A percentile compares a stretch with the other conserved stretches of the same genome.
Conservation (phyloP, 129 eudicot species). For the Chrysanthemum seticuspe region DNA sequence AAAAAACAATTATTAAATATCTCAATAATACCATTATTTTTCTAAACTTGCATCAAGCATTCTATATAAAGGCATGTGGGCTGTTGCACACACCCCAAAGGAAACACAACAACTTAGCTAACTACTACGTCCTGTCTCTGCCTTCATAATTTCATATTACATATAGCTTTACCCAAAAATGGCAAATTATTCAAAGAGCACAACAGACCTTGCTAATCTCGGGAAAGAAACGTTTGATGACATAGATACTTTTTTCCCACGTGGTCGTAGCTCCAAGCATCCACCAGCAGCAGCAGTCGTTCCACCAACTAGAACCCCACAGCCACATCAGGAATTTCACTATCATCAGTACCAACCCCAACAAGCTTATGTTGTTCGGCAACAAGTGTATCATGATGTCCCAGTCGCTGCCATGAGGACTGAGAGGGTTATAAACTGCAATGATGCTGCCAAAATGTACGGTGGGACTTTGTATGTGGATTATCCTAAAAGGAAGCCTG, state of each 20-base stretch:
- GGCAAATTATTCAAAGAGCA: background rate
- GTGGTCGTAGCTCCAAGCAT: too few relatives aligned
- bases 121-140: constrained; percentile 1
- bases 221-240: constrained; percentile 27
- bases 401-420: constrained; percentile 7
- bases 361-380: constrained; percentile 31
- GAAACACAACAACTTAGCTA: constrained; percentile 20
- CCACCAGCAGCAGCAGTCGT: too few relatives aligned
- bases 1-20: background rate
- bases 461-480: constrained; percentile 35
- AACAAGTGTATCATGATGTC: constrained; percentile 18
- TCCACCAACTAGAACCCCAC: too few relatives aligned
- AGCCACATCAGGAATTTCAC: background rate
- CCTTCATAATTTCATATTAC: background rate
- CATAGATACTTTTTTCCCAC: constrained; percentile 26
- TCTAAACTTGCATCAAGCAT: background rate
- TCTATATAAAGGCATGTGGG: background rate
- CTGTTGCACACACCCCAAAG: constrained; percentile 13
- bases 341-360: constrained; percentile 34
- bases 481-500: constrained; percentile 34
- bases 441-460: constrained; percentile 36
- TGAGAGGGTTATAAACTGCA: constrained; percentile 25
- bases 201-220: background rate
- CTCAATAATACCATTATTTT: background rate
- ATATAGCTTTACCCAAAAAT: background rate